Percentiles rank a stretch among this genome's conserved stretches.
These are phyloP conservation scores for Ophiorrhiza pumila DNA, from an alignment of 257 asterid species.

Conservation along the genomic window DNA sequence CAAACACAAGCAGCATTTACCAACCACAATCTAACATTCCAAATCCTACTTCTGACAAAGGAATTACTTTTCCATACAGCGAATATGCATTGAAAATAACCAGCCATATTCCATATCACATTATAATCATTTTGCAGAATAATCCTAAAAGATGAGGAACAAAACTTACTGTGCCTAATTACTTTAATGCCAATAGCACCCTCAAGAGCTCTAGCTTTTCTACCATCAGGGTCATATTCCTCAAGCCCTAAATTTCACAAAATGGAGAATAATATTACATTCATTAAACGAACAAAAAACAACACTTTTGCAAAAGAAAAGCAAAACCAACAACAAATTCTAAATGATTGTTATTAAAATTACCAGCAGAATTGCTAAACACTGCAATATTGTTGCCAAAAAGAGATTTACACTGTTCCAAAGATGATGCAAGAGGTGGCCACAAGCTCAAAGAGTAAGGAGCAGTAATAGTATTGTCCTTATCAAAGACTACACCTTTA, in stretches of 20 bases:
- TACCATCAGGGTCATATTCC: conserved; percentile 88
- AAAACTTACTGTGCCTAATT: conserved; percentile 65
- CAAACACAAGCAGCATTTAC: conserved; percentile 19
- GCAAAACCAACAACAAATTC: conserved; percentile 4
- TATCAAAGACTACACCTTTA: conserved; percentile 88
- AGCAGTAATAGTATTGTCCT: conserved; percentile 86
- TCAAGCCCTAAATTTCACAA: conserved; percentile 47
- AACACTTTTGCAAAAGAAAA: not conserved
- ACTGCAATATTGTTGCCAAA: conserved; percentile 79
- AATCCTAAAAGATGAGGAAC: not conserved
- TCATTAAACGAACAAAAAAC: conserved; percentile 2
- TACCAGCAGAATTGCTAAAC: conserved; percentile 95
- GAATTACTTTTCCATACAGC: not conserved
- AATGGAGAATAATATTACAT: not conserved
- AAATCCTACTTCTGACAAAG: not conserved
- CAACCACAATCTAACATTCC: not conserved
- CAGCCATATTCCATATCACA: not conserved
- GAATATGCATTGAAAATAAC: not conserved
- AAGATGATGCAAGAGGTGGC: conserved; percentile 66
- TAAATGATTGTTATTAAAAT: not conserved
- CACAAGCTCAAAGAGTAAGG: conserved; percentile 90
- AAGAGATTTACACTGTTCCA: conserved; percentile 64
- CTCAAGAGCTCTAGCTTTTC: conserved; percentile 72
- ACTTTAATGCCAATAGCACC: conserved; percentile 79
- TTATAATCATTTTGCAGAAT: not conserved